These are phyloP conservation scores for Lactarius akahatsu DNA, from an alignment of 768 basidiomycete genomes.

Conservation along the genomic window DNA sequence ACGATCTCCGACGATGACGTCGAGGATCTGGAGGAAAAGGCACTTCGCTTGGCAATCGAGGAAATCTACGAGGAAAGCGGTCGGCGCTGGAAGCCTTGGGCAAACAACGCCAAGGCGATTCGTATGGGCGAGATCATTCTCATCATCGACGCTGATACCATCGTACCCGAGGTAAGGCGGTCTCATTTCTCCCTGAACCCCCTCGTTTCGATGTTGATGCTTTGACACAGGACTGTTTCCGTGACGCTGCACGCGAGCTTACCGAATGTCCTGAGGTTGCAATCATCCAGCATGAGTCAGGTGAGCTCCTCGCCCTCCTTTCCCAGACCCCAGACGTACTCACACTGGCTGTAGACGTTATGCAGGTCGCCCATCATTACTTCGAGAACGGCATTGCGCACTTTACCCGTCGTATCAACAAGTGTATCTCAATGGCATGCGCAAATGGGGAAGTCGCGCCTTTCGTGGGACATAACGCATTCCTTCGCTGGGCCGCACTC, in stretches of 20 bases:
- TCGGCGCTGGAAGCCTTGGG: conserved; percentile 67
- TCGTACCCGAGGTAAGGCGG: conserved; percentile 63
- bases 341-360: conserved; percentile 54
- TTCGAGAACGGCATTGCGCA: conserved; percentile 90
- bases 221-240: conserved; percentile 67
- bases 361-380: conserved; percentile 87
- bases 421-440: conserved; percentile 74
- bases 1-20: conserved; percentile 42
- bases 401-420: conserved; percentile 86
- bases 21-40: conserved; percentile 65
- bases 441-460: conserved; percentile 83
- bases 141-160: conserved; percentile 78
- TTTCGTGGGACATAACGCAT: conserved; percentile 87
- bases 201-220: background rate
- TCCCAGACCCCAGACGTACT: background rate
- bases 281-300: conserved; percentile 89
- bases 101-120: conserved; percentile 68
- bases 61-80: conserved; percentile 64
- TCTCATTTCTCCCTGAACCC: background rate
- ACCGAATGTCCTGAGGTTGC: conserved; percentile 78
- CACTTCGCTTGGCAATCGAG: conserved; percentile 71
- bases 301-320: conserved; percentile 35
- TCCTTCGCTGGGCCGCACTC: conserved; percentile 84
- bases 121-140: conserved; percentile 79
- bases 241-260: conserved; percentile 86